Conservation (phyloP, 2,329 filamentous ascomycete species). For the Blastomyces emzantsi region DNA sequence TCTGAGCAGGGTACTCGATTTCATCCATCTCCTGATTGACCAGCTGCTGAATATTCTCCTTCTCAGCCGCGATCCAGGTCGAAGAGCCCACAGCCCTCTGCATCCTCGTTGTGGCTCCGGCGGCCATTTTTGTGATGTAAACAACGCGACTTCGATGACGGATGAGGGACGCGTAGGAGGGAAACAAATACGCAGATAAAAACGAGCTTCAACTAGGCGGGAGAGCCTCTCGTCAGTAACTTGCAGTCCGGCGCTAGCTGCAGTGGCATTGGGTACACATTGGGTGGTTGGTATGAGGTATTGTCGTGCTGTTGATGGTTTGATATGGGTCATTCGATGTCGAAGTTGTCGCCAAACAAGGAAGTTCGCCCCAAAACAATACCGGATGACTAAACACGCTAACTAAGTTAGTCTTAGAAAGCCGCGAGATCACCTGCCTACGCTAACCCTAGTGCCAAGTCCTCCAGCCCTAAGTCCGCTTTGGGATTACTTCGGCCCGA, state of each 20-base stretch:
- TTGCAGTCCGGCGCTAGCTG: background rate
- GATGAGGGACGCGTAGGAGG: conserved; percentile 2
- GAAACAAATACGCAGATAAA: background rate
- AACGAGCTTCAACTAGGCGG: background rate
- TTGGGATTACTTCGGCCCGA: background rate
- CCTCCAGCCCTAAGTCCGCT: background rate
- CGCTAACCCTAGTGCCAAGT: background rate
- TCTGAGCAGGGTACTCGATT: conserved; percentile 81
- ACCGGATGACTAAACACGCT: background rate
- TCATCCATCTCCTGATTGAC: conserved; percentile 79
- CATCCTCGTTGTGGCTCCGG: conserved; percentile 30
- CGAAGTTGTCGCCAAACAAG: background rate
- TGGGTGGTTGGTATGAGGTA: background rate
- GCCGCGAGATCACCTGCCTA: background rate
- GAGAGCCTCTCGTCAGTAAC: background rate
- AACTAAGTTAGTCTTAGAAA: background rate
- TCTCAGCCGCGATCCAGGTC: conserved; percentile 79
- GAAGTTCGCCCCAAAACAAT: conserved; percentile 6
- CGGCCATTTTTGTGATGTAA: conserved; percentile 33
- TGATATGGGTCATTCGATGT: background rate
- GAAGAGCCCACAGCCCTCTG: conserved; percentile 62
- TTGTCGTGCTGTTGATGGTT: background rate
- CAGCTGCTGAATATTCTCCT: conserved; percentile 66
- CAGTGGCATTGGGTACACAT: background rate
- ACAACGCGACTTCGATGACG: conserved; percentile 23